Evolutionary conservation across 1,284 basidiomycete species (phyloP), one percentile per base, ranked within the genome.

Genomic region (Singerocomus inundabilis): DNA sequence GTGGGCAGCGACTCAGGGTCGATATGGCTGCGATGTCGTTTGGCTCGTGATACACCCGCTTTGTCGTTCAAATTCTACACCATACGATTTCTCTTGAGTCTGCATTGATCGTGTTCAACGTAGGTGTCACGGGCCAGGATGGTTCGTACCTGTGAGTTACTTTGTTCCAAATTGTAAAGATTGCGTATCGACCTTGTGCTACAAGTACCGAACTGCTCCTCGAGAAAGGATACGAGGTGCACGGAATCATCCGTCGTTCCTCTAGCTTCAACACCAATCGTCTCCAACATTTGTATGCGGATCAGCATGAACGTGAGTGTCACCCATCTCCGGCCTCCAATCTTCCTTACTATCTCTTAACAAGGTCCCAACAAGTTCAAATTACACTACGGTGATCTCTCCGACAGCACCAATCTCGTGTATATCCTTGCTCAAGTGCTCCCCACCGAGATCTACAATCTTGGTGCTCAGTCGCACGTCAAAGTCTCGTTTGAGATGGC

Each of bases 401-500:
- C 88, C 59, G 93, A 96, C 73, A 91, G 88, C 67, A 95, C 93
- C 61, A 95, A 95, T 68, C 82, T 96, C 52, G 93, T 95, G 39
- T 93, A 93, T 72, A 88, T 96, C 73, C 87, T 96, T 66, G 88
- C 93, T 3, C 84, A 90, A 62, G 91, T 95, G 47, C 88, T 88
- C 64, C 93, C 93, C 0, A 88, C 91, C 21, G 93, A 96, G 70
- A 85, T 96, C 50, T 96, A 95, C 80, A 96, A 96, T 70, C 85
- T 96, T 41, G 93, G 91, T 41, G 93, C 93, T n/a, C 93, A 96
- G 69, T 93, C 89, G 44, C 93, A 96, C 73, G 93, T 96, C 75
- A 96, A 96, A 70, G 93, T 96, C 57, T 95, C 92, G 28, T 96
- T 96, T 70, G 93, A 95, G 71, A 94, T 96, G 91, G 91, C 93